These are phyloP conservation scores for Coniophora puteana DNA, from an alignment of 1,284 basidiomycete species.

Conservation along the genomic window DNA sequence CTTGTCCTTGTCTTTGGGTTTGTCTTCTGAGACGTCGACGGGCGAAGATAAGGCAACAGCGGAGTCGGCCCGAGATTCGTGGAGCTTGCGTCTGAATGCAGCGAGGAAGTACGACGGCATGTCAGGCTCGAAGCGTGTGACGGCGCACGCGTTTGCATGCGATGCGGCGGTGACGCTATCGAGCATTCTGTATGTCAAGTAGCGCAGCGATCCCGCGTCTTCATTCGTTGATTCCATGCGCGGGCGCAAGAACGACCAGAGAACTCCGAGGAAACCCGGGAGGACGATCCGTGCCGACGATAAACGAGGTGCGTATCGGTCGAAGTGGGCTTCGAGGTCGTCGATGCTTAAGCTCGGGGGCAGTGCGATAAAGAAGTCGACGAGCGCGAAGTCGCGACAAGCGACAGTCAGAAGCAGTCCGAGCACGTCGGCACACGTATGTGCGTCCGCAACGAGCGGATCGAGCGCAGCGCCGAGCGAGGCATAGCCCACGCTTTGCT, in stretches of 20 bases:
- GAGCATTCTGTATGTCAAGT: conserved; percentile 54
- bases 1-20: conserved; percentile 29
- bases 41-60: conserved; percentile 11
- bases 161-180: conserved; percentile 55
- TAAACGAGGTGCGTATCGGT: conserved; percentile 32
- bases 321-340: conserved; percentile 37
- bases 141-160: conserved; percentile 66
- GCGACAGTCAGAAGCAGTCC: conserved; percentile 64
- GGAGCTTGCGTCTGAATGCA: conserved; percentile 19
- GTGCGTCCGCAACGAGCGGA: conserved; percentile 42
- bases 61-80: too few relatives aligned
- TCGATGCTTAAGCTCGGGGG: conserved; percentile 31
- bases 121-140: conserved; percentile 56
- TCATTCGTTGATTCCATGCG: conserved; percentile 21
- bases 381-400: conserved; percentile 55
- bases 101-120: conserved; percentile 52
- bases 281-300: conserved; percentile 46
- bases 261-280: conserved; percentile 50
- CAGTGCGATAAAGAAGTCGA: conserved; percentile 46
- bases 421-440: conserved; percentile 48
- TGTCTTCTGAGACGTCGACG: conserved; percentile 25
- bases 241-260: conserved; percentile 45
- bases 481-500: conserved; percentile 67
- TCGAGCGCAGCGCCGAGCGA: conserved; percentile 54
- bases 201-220: conserved; percentile 40